Base-by-base conservation (phyloP, 2,329 filamentous ascomycete species). In the Podosphaera aphanis region DNA sequence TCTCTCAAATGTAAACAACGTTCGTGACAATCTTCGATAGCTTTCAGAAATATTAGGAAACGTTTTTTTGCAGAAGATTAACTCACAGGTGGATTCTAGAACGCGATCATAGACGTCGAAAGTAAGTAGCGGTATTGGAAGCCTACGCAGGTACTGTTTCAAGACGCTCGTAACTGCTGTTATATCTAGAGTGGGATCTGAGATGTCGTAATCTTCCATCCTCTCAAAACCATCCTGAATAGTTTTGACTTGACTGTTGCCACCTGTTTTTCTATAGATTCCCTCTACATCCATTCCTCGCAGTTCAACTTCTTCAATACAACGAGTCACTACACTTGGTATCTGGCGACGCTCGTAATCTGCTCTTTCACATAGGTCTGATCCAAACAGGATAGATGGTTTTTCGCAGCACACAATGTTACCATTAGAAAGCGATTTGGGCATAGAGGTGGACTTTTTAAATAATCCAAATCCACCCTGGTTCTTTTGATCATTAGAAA, bases 251-350 rank as follows among this genome's bases (percentile, higher is more conserved):
- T 92, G 84, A 7, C 83, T 84, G 56, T 81, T 85, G 53, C 86
- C 90, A 47, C 90, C 90, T 44, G 86, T 93, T 69, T 98, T 98
- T 57, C 90, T 78, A 65, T 98, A 98, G 55, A 98, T 93, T 50
- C 90, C 90, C 64, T 95, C 90, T 54, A 92, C 74, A 56, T 95
- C 86, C 83, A 98, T 93, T 63, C 88, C 90, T 59, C 90, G 78
- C 19, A 90, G 66, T 62, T 98, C 90, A 35, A 98, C 90, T 63
- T 98, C 88, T 59, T 93, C 83, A 53, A 98, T 93, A 62, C 90
- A 98, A 42, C 85, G 80, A 42, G 77, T 88, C 38, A 98, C 83
- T 23, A 98, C 83, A 50, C 77, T 79, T 42, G 90, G 90, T 50
- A 98, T 88, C 56, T 88, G 77, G 45, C 82, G 78, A 51, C 82